phyloP scores from a whole-genome alignment of 352 stramenopile species.

The Phytophthora crassamura region DNA sequence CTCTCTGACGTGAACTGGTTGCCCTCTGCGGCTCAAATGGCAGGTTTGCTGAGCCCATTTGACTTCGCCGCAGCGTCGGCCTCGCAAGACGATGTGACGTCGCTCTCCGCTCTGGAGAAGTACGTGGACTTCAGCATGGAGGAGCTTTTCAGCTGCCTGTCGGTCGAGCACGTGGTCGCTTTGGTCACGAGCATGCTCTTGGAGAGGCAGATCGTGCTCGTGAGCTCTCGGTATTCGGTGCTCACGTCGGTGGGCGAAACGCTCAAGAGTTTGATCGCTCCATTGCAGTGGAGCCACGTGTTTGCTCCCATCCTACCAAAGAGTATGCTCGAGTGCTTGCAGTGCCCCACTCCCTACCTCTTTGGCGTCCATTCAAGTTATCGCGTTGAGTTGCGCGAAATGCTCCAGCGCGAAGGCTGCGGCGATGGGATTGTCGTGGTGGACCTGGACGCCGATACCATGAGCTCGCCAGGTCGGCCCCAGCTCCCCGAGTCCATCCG shows the following conservation, averaged over 20 bases:
- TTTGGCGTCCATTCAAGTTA: slow-evolving; percentile 88
- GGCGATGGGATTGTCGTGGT: slow-evolving; percentile 76
- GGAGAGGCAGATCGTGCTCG: slow-evolving; percentile 79
- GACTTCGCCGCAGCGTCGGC: slow-evolving; percentile 52
- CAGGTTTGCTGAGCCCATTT: slow-evolving; percentile 66
- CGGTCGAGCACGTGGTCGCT: slow-evolving; percentile 69
- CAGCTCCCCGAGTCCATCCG: slow-evolving; percentile 58
- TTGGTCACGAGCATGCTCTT: slow-evolving; percentile 80
- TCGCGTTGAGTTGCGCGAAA: slow-evolving; percentile 66
- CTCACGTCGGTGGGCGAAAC: slow-evolving; percentile 83
- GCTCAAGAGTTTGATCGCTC: slow-evolving; percentile 77
- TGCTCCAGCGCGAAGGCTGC: slow-evolving; percentile 78
- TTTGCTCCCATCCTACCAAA: slow-evolving; percentile 85
- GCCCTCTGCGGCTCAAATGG: slow-evolving; percentile 62
- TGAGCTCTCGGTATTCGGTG: slow-evolving; percentile 83
- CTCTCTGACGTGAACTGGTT: slow-evolving; percentile 65
- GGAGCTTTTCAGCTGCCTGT: slow-evolving; percentile 82
- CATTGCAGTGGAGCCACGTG: slow-evolving; percentile 87
- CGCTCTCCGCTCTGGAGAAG: slow-evolving; percentile 56
- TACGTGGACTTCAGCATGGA: slow-evolving; percentile 87
- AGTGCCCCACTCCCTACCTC: slow-evolving; percentile 87
- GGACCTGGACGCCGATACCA: slow-evolving; percentile 70
- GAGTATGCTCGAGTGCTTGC: slow-evolving; percentile 83
- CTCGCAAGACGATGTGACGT: slow-evolving; percentile 35
- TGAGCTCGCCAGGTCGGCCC: slow-evolving; percentile 50